phyloP scores from a whole-genome alignment of 192 early-diverging fungal species.

The Ambispora gerdemannii region DNA sequence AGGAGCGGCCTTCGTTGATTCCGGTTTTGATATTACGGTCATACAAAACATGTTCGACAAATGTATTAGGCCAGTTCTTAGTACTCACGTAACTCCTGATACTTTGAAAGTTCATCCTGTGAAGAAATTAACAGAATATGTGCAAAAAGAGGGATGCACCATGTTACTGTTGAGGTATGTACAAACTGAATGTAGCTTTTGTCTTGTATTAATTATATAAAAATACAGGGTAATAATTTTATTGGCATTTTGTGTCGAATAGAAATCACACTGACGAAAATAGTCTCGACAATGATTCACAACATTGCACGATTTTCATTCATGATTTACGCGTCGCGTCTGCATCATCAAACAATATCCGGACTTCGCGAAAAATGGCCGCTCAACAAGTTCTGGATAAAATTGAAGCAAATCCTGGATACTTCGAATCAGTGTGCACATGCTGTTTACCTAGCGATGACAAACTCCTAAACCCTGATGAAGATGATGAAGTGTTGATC shows the following conservation, averaged over 20 bases:
- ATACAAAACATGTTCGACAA: slow-evolving; percentile 31
- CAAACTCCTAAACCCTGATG: slow-evolving; percentile 2
- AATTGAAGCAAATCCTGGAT: slow-evolving; percentile 33
- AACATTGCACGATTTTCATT: slow-evolving; percentile 44
- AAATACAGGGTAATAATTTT: neutral
- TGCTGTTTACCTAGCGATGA: slow-evolving; percentile 28
- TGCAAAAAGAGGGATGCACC: slow-evolving; percentile 47
- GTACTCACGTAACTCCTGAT: slow-evolving; percentile 43
- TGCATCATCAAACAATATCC: slow-evolving; percentile 38
- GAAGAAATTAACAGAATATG: slow-evolving; percentile 32
- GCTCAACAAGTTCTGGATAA: slow-evolving; percentile 33
- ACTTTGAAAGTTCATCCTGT: slow-evolving; percentile 49
- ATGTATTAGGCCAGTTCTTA: slow-evolving; percentile 40
- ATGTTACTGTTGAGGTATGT: slow-evolving; percentile 40
- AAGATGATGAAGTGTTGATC: slow-evolving; percentile 20
- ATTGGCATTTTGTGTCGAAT: neutral
- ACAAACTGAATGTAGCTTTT: neutral
- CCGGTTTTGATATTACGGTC: slow-evolving; percentile 47
- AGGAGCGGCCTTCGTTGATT: slow-evolving; percentile 86
- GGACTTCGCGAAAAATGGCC: slow-evolving; percentile 41
- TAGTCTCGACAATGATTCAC: slow-evolving; percentile 19
- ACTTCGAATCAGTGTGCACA: slow-evolving; percentile 36
- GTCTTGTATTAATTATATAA: neutral
- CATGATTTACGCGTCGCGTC: slow-evolving; percentile 36
- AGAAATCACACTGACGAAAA: slow-evolving; percentile 38